Evolutionary conservation across 139 green algal genomes (phyloP).

Genomic region (Pleodorina starrii): DNA sequence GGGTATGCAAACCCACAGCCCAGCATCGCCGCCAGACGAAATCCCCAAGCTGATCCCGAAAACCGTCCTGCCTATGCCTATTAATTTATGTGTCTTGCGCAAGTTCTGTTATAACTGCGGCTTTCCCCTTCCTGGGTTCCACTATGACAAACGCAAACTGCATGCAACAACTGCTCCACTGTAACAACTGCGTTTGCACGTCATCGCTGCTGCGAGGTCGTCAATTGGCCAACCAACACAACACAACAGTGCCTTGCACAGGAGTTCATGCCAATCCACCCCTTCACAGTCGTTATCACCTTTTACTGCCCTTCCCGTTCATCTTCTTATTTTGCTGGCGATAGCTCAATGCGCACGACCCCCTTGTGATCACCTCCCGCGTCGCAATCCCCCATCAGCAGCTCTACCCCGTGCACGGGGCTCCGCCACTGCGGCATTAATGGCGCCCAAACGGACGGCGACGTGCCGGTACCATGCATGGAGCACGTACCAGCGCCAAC

Average conservation of each 20-base stretch:
- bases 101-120: too few species aligned
- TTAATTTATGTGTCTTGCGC: too few species aligned
- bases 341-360: not conserved
- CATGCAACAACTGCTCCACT: not conserved
- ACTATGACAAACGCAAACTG: not conserved
- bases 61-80: too few species aligned
- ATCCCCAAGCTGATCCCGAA: too few species aligned
- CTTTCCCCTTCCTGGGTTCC: too few species aligned
- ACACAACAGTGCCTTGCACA: not conserved
- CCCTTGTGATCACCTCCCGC: not conserved
- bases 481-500: not conserved
- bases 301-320: too few species aligned
- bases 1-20: too few species aligned
- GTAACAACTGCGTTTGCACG: not conserved
- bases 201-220: not conserved
- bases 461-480: not conserved
- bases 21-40: too few species aligned
- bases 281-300: too few species aligned
- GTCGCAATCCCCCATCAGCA: not conserved
- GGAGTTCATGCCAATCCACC: not conserved
- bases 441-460: not conserved
- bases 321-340: too few species aligned
- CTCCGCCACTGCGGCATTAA: not conserved
- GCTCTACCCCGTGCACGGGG: not conserved
- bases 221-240: not conserved